Evolutionary conservation across 2,329 filamentous ascomycete genomes (phyloP).

Genomic region (Aspergillus novofumigatus): DNA sequence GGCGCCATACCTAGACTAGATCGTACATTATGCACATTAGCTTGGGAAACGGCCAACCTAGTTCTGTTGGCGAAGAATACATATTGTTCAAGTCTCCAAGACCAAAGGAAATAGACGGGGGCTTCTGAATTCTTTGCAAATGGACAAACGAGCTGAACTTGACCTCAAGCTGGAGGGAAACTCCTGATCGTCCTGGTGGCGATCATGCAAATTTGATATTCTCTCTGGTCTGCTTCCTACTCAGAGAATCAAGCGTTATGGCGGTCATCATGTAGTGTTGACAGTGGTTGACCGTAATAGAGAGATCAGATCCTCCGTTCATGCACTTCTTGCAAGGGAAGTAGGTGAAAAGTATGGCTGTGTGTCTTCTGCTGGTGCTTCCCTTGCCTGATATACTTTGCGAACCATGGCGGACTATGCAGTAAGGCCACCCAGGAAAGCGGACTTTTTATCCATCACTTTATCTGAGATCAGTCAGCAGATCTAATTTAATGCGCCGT

Average conservation of each 20-base stretch:
- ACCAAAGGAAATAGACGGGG: background rate
- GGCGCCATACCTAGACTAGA: conserved; percentile 21
- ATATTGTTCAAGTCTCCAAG: background rate
- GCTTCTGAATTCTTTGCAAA: background rate
- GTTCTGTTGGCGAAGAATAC: conserved; percentile 3
- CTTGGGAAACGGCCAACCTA: conserved; percentile 10
- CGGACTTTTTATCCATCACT: background rate
- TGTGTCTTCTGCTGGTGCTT: background rate
- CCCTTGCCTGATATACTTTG: background rate
- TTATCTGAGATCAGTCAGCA: background rate
- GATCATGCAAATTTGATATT: background rate
- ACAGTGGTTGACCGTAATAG: background rate
- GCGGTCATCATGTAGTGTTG: background rate
- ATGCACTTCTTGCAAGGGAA: background rate
- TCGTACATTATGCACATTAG: conserved; percentile 17
- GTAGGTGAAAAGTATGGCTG: background rate
- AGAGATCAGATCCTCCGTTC: background rate
- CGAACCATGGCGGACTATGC: conserved; percentile 3
- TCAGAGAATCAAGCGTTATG: background rate
- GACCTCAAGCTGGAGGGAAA: background rate
- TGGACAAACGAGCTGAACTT: background rate
- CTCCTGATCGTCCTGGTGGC: background rate
- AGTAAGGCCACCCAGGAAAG: background rate
- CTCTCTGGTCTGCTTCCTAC: too few species aligned
- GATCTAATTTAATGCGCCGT: background rate